phyloP scores from a whole-genome alignment of 495 filamentous ascomycete genomes.

The Annulohypoxylon moriforme region DNA sequence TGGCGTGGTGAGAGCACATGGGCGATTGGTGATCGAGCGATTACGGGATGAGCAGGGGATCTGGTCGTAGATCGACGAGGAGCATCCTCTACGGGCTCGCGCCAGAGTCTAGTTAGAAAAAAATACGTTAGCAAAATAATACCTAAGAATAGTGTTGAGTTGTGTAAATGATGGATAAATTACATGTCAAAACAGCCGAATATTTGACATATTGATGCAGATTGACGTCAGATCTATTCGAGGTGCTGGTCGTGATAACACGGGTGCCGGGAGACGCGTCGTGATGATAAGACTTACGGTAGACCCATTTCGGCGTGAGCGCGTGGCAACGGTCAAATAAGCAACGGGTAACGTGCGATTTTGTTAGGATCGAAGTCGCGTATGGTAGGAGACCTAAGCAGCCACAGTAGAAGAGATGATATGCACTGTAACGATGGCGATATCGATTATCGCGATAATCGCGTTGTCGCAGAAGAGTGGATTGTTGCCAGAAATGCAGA shows the following conservation, averaged over 20 bases:
- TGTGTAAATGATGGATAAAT: background rate
- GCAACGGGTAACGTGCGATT: background rate
- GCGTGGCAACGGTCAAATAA: conserved; percentile 14
- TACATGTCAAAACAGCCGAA: background rate
- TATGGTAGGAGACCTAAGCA: background rate
- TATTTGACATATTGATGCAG: background rate
- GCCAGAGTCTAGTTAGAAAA: conserved; percentile 58
- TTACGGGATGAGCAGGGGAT: conserved; percentile 56
- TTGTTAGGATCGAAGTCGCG: background rate
- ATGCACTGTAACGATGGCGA: background rate
- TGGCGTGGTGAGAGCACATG: conserved; percentile 74
- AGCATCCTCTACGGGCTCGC: conserved; percentile 66
- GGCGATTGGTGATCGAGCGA: conserved; percentile 78
- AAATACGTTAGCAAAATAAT: conserved; percentile 15
- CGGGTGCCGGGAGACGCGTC: conserved; percentile 32
- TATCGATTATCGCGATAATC: background rate
- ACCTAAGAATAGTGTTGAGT: background rate
- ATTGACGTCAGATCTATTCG: background rate
- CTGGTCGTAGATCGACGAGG: conserved; percentile 64
- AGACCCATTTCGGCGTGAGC: conserved; percentile 74
- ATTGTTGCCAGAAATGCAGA: background rate
- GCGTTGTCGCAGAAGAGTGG: background rate
- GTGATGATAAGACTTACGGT: conserved; percentile 68
- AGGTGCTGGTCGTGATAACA: conserved; percentile 4
- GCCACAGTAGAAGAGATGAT: background rate